Evolutionary conservation across 805 yeast genomes (phyloP).

Genomic region (Pichia ethanolica): DNA sequence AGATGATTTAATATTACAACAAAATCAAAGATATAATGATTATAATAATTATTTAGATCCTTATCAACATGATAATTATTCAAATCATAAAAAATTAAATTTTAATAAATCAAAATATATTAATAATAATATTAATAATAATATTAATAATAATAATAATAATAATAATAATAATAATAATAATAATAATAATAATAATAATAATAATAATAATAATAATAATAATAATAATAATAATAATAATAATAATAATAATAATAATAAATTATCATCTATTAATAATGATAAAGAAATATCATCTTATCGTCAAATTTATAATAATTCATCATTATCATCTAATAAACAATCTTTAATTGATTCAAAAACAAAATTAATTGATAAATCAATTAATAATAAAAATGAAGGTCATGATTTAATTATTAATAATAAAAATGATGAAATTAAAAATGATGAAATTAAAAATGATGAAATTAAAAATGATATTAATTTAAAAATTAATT

Average conservation of each 20-base stretch:
- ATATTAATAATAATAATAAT: neutral
- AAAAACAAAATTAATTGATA: neutral
- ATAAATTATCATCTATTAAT: neutral
- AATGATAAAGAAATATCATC: neutral
- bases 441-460: neutral
- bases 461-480: neutral
- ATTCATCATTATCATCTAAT: neutral
- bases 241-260: too few relatives aligned
- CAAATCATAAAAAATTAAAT: neutral
- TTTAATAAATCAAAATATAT: conserved; percentile 3
- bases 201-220: too few relatives aligned
- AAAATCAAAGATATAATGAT: neutral
- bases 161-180: too few relatives aligned
- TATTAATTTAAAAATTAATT: neutral
- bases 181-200: too few relatives aligned
- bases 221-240: neutral
- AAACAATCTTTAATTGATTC: neutral
- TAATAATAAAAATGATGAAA: neutral
- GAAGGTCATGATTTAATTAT: neutral
- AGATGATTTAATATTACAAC: conserved; percentile 1
- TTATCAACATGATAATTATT: neutral
- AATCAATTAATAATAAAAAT: neutral
- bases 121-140: too few relatives aligned
- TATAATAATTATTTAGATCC: conserved; percentile 1
- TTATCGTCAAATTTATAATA: neutral